phyloP scores from a whole-genome alignment of 2,329 filamentous ascomycete species.

The Canariomyces notabilis region DNA sequence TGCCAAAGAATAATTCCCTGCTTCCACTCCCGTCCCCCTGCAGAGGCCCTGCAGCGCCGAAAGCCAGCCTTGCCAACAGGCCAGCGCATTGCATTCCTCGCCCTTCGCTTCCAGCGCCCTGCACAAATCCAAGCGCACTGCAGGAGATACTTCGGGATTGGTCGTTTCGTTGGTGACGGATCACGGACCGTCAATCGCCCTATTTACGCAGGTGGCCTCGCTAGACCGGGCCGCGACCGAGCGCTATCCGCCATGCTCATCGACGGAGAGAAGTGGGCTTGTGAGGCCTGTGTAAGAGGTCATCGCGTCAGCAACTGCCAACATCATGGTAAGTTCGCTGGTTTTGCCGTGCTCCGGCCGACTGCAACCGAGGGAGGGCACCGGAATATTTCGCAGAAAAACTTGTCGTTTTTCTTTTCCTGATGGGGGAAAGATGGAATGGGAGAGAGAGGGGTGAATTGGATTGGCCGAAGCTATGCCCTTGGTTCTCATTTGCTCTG shows the following conservation, averaged over 20 bases:
- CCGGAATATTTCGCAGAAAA: slow-evolving; percentile 14
- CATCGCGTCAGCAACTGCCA: slow-evolving; percentile 99
- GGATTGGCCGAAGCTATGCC: too few species aligned
- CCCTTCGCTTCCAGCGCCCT: slow-evolving; percentile 4
- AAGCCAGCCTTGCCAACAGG: slow-evolving; percentile 8
- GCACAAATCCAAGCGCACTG: slow-evolving; percentile 8
- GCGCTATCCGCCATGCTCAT: slow-evolving; percentile 59
- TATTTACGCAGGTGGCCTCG: background rate
- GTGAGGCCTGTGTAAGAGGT: slow-evolving; percentile 95
- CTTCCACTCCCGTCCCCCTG: slow-evolving; percentile 9
- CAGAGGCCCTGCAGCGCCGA: slow-evolving; percentile 18
- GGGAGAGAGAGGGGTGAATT: slow-evolving; percentile 2
- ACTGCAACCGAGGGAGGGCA: slow-evolving; percentile 24
- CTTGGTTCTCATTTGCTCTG: background rate
- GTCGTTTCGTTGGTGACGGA: slow-evolving; percentile 9
- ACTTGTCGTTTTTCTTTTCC: too few species aligned
- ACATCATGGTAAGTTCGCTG: slow-evolving; percentile 74
- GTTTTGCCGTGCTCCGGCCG: slow-evolving; percentile 25
- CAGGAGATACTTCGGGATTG: slow-evolving; percentile 6
- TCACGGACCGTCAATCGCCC: background rate
- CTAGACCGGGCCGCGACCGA: slow-evolving; percentile 1
- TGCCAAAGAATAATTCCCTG: too few species aligned
- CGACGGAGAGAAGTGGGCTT: slow-evolving; percentile 96
- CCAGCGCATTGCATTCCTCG: slow-evolving; percentile 6
- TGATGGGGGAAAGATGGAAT: background rate